These are phyloP conservation scores for Eragrostis curvula DNA, from an alignment of 176 grass and related monocot genomes.

Conservation along the genomic window DNA sequence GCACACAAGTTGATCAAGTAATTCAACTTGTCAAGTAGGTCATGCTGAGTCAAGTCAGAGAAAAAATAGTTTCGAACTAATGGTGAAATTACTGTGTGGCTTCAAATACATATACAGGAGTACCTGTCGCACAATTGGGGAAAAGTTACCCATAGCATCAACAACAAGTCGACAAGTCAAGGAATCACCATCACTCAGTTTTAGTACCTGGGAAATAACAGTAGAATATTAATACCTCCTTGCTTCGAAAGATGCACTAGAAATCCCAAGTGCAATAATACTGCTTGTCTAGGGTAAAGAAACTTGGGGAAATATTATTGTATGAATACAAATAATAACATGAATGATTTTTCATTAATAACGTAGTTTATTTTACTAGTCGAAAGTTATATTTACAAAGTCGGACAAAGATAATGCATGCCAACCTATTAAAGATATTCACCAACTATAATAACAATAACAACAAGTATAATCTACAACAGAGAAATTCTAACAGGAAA, in stretches of 20 bases:
- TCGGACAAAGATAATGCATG: conserved; percentile 2
- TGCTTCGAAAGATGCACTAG: conserved; percentile 9
- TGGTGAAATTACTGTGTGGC: background rate
- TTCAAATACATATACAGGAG: conserved; percentile 8
- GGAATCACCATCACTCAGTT: conserved; percentile 62
- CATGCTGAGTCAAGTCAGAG: too few species aligned
- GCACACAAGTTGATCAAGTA: background rate
- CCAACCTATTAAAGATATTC: background rate
- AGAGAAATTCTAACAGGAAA: background rate
- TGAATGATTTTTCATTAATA: background rate
- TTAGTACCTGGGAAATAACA: conserved; percentile 57
- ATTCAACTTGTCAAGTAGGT: too few species aligned
- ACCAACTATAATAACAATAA: background rate
- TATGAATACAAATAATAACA: background rate
- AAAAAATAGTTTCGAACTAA: conserved; percentile 13
- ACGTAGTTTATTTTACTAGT: background rate
- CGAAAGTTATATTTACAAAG: background rate
- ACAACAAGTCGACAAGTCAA: conserved; percentile 68
- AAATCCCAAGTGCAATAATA: background rate
- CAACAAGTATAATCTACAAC: background rate
- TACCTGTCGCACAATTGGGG: conserved; percentile 91
- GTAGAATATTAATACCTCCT: conserved; percentile 16
- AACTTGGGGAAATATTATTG: background rate
- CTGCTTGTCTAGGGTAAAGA: background rate
- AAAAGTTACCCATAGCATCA: conserved; percentile 99